Base-by-base conservation (phyloP, 208 protist genomes). In the Phytomonas serpens region DNA sequence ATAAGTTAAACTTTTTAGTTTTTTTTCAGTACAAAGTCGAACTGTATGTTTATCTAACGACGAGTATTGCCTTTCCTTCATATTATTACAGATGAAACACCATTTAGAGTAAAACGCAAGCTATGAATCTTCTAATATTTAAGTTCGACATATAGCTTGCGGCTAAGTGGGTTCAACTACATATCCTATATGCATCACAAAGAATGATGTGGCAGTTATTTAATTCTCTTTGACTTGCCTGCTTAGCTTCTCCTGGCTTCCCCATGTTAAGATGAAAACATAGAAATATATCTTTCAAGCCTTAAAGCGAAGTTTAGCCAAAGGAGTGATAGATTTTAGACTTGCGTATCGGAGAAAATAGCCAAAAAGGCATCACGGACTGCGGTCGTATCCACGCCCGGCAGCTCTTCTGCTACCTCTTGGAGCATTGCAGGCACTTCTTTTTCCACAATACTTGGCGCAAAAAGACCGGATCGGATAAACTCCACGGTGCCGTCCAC, bases 401-500 rank as follows among this genome's bases (percentile, higher is more conserved):
- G 89, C 30, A 82, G 71, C 67, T 88, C 82, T 3, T 72, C 42
- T n/a, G 70, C 71, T 29, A 94, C 80, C 65, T 86, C 80, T 7
- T 79, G 66, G 29, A 88, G 69, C 78, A 94, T 86, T 40, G 79
- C 66, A 0, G 82, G 90, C 29, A 95, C 67, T 77, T 95, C 87
- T 3, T 75, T 40, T 63, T 73, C 64, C 30, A 95, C 69, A 51
- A 89, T 74, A 14, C 69, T 78, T 9, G 76, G 42, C 4, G 84
- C 81, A 0, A 90, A 88, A 38, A 76, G 57, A 11, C 85, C 76
- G 33, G 78, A 79, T 13, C 70, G 42, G 30, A 93, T 61, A 47
- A 91, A 93, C 30, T 82, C 78, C 11, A 95, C 63, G 33, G 86
- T 92, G 32, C 88, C 88, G 42, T 86, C 68, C 13, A 95, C 83